These are phyloP conservation scores for Sclerotinia trifoliorum DNA, from an alignment of 2,329 filamentous ascomycete genomes.

Conservation along the genomic window DNA sequence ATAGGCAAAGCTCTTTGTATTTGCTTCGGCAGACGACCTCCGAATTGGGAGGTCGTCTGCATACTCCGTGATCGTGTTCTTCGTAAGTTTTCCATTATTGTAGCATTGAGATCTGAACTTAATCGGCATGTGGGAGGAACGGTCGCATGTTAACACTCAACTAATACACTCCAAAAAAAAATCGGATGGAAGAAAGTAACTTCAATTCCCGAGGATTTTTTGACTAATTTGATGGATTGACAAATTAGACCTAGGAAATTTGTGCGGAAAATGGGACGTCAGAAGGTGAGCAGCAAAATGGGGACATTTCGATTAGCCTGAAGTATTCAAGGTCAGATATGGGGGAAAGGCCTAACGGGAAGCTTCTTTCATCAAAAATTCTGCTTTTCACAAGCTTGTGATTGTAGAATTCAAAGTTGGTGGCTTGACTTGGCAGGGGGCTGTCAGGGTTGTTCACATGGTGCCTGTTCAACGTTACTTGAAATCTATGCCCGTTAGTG, in stretches of 20 bases:
- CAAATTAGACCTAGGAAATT: not conserved
- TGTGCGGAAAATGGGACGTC: not conserved
- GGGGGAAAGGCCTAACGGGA: not conserved
- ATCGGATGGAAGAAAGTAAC: not conserved
- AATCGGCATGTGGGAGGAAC: constrained; percentile 3
- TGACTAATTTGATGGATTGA: not conserved
- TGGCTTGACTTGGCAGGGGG: constrained; percentile 11
- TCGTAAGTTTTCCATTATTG: constrained; percentile 21
- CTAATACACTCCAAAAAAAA: not conserved
- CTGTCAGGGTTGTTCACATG: not conserved
- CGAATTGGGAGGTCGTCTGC: constrained; percentile 21
- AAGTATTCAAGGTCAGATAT: not conserved
- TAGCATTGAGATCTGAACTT: constrained; percentile 11
- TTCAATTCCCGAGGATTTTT: not conserved
- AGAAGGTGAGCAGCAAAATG: not conserved
- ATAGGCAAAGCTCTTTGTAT: constrained; percentile 35
- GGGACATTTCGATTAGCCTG: not conserved
- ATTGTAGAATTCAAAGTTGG: not conserved
- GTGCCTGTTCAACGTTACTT: constrained; percentile 3
- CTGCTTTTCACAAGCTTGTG: not conserved
- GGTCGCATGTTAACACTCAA: constrained; percentile 15
- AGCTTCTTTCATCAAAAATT: not conserved
- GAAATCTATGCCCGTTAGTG: not conserved
- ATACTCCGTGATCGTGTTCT: constrained; percentile 17
- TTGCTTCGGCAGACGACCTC: constrained; percentile 45